These are phyloP conservation scores for Afroboletus lepidellus DNA, from an alignment of 1,284 basidiomycete genomes.

Conservation along the genomic window DNA sequence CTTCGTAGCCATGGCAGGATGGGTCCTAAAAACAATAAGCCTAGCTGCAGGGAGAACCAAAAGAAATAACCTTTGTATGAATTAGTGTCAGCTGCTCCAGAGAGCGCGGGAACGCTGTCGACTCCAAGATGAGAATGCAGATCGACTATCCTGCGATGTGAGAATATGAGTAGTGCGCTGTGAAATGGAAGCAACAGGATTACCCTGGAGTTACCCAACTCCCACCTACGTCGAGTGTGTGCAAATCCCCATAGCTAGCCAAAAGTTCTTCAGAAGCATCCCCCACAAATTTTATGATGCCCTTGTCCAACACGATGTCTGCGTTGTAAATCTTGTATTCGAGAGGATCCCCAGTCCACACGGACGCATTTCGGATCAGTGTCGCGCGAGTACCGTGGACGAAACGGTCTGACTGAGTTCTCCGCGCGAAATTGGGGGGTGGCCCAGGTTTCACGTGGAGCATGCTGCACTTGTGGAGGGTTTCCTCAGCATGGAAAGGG, in stretches of 20 bases:
- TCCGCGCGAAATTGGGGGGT: constrained; percentile 37
- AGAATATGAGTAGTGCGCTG: constrained; percentile 1
- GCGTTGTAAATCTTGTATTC: constrained; percentile 52
- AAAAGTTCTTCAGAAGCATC: constrained; percentile 29
- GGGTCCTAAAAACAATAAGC: constrained; percentile 29
- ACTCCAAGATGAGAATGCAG: constrained; percentile 68
- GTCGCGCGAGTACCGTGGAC: constrained; percentile 52
- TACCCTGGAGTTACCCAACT: constrained; percentile 50
- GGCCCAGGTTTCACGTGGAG: constrained; percentile 31
- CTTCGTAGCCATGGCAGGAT: constrained; percentile 41
- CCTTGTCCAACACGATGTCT: constrained; percentile 47
- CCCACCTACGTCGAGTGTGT: constrained; percentile 41
- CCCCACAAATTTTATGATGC: constrained; percentile 46
- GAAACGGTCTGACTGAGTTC: constrained; percentile 59
- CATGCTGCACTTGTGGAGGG: constrained; percentile 29
- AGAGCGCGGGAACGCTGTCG: constrained; percentile 45
- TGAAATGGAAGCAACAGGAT: background rate
- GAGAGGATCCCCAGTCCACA: constrained; percentile 66
- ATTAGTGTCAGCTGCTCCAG: constrained; percentile 44
- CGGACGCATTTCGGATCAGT: constrained; percentile 62
- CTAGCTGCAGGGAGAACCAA: background rate
- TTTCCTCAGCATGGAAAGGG: constrained; percentile 27
- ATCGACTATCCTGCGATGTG: constrained; percentile 44
- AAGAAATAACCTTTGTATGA: constrained; percentile 38
- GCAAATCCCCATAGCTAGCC: constrained; percentile 23